A percentile compares a stretch with the other conserved stretches of the same genome.
Conservation (phyloP, 768 basidiomycete species). For the Xerocomus spinulosus region DNA sequence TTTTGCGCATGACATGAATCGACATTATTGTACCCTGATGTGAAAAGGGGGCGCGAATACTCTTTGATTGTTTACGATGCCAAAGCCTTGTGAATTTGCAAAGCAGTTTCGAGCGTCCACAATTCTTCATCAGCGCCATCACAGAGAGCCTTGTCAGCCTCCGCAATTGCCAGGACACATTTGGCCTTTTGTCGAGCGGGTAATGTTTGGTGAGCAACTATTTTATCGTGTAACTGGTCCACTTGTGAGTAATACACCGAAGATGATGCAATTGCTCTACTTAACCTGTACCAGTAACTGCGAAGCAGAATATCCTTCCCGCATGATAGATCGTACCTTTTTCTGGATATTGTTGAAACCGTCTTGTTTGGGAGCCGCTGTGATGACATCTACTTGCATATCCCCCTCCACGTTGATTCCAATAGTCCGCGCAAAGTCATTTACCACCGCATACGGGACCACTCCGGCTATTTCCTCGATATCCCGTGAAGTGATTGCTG, state of each 20-base stretch:
- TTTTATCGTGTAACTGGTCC: conserved; percentile 80
- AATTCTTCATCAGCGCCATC: conserved; percentile 98
- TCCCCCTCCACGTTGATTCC: conserved; percentile 67
- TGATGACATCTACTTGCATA: conserved; percentile 41
- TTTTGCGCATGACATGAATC: conserved; percentile 15
- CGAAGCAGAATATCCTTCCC: conserved; percentile 89
- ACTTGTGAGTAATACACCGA: conserved; percentile 4
- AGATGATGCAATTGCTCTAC: conserved; percentile 15
- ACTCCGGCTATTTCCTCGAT: conserved; percentile 98
- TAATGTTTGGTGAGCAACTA: conserved; percentile 79
- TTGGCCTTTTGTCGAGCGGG: conserved; percentile 74
- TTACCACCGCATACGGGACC: conserved; percentile 72
- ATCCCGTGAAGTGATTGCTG: conserved; percentile 67
- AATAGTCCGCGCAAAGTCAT: conserved; percentile 61
- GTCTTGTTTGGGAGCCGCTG: conserved; percentile 22
- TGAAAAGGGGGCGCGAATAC: too few relatives aligned
- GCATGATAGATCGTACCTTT: conserved; percentile 71
- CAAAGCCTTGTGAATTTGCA: conserved; percentile 67
- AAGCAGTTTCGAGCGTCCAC: conserved; percentile 86
- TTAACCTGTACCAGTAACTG: conserved; percentile 84
- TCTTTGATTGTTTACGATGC: conserved; percentile 16
- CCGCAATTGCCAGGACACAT: conserved; percentile 82
- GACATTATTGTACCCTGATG: neutral
- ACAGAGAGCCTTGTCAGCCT: conserved; percentile 92
- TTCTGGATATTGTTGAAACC: conserved; percentile 60